Percentiles rank a stretch among this genome's conserved stretches.
Evolutionary conservation across 1,139 yeast genomes (phyloP).

Genomic region (Candida labiduridarum): DNA sequence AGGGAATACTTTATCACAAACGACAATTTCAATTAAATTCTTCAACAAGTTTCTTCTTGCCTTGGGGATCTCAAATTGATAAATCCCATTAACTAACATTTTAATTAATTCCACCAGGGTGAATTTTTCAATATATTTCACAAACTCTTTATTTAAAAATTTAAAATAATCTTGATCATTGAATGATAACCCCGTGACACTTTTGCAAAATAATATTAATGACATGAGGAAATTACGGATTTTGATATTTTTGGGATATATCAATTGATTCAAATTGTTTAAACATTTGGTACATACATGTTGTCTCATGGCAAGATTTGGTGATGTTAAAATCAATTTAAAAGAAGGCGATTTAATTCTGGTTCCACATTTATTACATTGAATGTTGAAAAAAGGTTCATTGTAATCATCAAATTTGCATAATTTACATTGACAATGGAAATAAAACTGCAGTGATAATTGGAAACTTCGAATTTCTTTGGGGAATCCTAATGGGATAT

Average conservation of each 20-base stretch:
- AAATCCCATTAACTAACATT: slow-evolving; percentile 6
- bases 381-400: slow-evolving; percentile 24
- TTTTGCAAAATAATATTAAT: slow-evolving; percentile 4
- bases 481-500: slow-evolving; percentile 19
- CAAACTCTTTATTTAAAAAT: slow-evolving; percentile 9
- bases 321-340: slow-evolving; percentile 9
- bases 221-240: slow-evolving; percentile 15
- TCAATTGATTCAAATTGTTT: slow-evolving; percentile 8
- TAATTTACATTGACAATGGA: slow-evolving; percentile 32
- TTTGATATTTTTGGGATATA: slow-evolving; percentile 10
- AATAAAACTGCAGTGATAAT: slow-evolving; percentile 23
- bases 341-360: slow-evolving; percentile 14
- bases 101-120: slow-evolving; percentile 8
- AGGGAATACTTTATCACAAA: slow-evolving; percentile 16
- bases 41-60: slow-evolving; percentile 6
- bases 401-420: slow-evolving; percentile 21
- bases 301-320: slow-evolving; percentile 12
- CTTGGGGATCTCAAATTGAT: slow-evolving; percentile 7
- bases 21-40: slow-evolving; percentile 12
- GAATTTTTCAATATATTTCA: slow-evolving; percentile 6
- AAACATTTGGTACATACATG: slow-evolving; percentile 10
- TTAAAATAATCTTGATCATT: slow-evolving; percentile 11
- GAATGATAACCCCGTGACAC: slow-evolving; percentile 1
- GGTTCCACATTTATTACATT: slow-evolving; percentile 21
- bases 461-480: slow-evolving; percentile 12